A percentile compares a stretch with the other conserved stretches of the same genome.
Conservation (phyloP, 2,329 filamentous ascomycete genomes). For the Teratosphaeria destructans region DNA sequence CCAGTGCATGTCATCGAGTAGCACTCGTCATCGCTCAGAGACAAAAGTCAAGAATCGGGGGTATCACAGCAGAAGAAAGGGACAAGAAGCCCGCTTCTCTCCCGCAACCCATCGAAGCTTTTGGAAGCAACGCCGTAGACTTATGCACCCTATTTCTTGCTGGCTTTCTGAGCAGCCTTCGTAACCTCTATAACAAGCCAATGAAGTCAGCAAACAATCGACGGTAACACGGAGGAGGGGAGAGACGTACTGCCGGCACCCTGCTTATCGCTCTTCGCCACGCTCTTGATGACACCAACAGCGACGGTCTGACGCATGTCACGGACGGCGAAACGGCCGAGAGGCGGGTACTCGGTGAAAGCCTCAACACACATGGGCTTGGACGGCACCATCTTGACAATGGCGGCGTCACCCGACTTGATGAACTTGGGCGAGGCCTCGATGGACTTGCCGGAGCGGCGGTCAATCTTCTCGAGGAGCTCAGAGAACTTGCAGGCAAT, state of each 20-base stretch:
- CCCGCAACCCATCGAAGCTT: constrained; percentile 4
- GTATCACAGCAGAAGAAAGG: background rate
- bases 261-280: constrained; percentile 33
- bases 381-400: constrained; percentile 99
- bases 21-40: background rate
- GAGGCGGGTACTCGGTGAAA: constrained; percentile 98
- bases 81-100: constrained; percentile 1
- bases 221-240: constrained; percentile 20
- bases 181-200: background rate
- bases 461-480: constrained; percentile 99
- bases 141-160: constrained; percentile 27
- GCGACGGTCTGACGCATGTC: constrained; percentile 84
- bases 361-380: constrained; percentile 99
- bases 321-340: constrained; percentile 99
- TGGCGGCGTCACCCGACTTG: constrained; percentile 99
- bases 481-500: constrained; percentile 99
- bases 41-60: background rate
- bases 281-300: constrained; percentile 83
- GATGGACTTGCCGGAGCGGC: constrained; percentile 97
- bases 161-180: constrained; percentile 23
- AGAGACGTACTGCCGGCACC: constrained; percentile 28
- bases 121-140: background rate
- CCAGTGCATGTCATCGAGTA: constrained; percentile 6
- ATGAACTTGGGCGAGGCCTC: constrained; percentile 96
- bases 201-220: background rate